Conservation (phyloP, 2,329 filamentous ascomycete species). For the Exophiala xenobiotica region DNA sequence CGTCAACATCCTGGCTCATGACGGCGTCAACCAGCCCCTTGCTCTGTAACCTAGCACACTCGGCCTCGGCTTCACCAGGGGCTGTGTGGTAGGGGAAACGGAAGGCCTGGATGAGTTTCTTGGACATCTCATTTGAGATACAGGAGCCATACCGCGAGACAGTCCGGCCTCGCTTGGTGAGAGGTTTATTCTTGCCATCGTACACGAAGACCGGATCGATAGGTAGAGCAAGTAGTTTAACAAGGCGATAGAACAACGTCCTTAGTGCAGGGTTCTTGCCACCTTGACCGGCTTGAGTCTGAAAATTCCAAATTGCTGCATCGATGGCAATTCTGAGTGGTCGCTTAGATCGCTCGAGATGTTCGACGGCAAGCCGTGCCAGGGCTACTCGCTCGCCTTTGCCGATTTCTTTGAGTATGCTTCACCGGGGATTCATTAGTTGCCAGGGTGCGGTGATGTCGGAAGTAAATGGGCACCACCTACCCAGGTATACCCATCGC, state of each 20-base stretch:
- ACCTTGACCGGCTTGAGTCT: constrained; percentile 79
- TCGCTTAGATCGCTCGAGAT: constrained; percentile 66
- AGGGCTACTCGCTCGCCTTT: constrained; percentile 75
- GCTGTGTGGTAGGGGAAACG: constrained; percentile 82
- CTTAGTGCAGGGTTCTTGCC: constrained; percentile 87
- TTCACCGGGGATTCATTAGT: constrained; percentile 39
- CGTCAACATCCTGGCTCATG: constrained; percentile 93
- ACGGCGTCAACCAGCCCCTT: constrained; percentile 87
- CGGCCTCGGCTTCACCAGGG: constrained; percentile 92
- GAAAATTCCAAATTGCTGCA: constrained; percentile 96
- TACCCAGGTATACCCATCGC: no score
- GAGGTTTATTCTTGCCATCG: constrained; percentile 80
- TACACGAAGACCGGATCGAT: constrained; percentile 89
- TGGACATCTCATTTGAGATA: constrained; percentile 71
- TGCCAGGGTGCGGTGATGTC: no score
- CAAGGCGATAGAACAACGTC: constrained; percentile 87
- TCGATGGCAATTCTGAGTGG: constrained; percentile 89
- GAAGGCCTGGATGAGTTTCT: constrained; percentile 79
- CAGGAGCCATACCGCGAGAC: constrained; percentile 57
- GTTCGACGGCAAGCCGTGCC: constrained; percentile 75
- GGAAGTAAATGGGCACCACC: no score
- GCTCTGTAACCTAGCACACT: constrained; percentile 83
- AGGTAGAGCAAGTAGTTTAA: constrained; percentile 72
- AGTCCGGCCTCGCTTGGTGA: constrained; percentile 82
- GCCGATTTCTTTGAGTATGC: constrained; percentile 88